phyloP scores from a whole-genome alignment of 192 early-diverging fungal species.

The Coemansia sp. region DNA sequence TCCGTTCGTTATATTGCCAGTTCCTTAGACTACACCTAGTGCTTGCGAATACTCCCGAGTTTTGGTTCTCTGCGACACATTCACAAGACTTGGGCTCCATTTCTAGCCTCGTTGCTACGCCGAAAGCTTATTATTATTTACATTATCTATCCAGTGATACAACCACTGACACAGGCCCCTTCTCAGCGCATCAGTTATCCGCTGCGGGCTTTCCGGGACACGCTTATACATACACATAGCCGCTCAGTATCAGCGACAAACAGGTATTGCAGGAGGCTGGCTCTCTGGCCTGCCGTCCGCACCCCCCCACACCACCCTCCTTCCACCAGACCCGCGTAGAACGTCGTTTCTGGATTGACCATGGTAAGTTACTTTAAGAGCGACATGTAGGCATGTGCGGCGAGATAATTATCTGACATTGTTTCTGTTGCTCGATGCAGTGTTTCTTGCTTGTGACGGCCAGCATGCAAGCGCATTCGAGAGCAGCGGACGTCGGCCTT shows the following conservation, averaged over 20 bases:
- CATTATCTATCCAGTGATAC: background rate
- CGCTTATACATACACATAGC: background rate
- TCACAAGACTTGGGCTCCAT: background rate
- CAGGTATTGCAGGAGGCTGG: slow-evolving; percentile 1
- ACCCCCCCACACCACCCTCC: background rate
- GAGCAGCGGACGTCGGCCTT: background rate
- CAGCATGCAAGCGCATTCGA: background rate
- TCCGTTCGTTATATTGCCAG: background rate
- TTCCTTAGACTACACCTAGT: background rate
- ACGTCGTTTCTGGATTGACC: background rate
- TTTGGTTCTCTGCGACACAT: background rate
- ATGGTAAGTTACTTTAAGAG: slow-evolving; percentile 7
- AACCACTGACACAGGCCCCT: background rate
- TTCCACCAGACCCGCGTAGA: background rate
- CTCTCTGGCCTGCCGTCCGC: slow-evolving; percentile 6
- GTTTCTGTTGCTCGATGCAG: background rate
- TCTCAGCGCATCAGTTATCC: background rate
- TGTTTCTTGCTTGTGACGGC: slow-evolving; percentile 1
- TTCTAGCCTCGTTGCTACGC: background rate
- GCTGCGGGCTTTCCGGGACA: background rate
- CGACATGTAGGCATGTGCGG: background rate
- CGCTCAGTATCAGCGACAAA: slow-evolving; percentile 1
- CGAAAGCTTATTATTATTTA: background rate
- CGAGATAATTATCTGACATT: slow-evolving; percentile 5
- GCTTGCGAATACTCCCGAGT: background rate